These are phyloP conservation scores for Ettlia oleoabundans DNA, from an alignment of 139 green algal genomes.

Conservation along the genomic window DNA sequence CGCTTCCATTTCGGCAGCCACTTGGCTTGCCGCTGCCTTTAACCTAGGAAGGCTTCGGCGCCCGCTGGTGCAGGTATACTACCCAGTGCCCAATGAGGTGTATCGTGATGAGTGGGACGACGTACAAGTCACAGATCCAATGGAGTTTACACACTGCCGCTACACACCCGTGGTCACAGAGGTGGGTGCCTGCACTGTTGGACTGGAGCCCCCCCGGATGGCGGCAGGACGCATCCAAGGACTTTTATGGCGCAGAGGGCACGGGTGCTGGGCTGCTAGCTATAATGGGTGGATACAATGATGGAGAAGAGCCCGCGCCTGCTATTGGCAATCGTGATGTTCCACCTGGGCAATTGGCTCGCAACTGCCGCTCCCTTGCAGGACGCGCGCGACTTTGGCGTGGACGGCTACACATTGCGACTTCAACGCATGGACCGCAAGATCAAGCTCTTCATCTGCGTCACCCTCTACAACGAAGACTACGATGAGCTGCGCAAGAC, in stretches of 20 bases:
- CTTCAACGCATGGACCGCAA: constrained; percentile 46
- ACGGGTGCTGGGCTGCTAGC: no score
- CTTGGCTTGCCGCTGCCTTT: background rate
- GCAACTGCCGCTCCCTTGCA: background rate
- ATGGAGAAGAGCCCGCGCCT: no score
- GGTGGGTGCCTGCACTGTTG: no score
- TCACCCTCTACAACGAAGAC: constrained; percentile 57
- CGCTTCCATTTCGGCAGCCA: no score
- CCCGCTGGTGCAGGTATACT: constrained; percentile 36
- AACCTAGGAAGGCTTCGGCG: no score
- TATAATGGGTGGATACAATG: no score
- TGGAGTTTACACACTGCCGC: constrained; percentile 52
- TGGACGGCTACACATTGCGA: constrained; percentile 53
- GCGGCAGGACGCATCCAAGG: background rate
- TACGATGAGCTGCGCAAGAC: constrained; percentile 54
- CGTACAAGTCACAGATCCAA: constrained; percentile 45
- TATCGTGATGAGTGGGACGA: constrained; percentile 54
- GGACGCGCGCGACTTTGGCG: constrained; percentile 52
- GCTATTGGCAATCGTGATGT: no score
- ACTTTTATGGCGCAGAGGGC: no score
- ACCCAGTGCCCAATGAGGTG: constrained; percentile 52
- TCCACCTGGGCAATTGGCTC: no score
- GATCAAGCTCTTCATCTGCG: constrained; percentile 51
- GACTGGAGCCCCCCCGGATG: no score
- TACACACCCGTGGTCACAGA: constrained; percentile 55